A percentile compares a stretch with the other conserved stretches of the same genome.
These are phyloP conservation scores for Paraphoma chrysanthemicola DNA, from an alignment of 2,329 filamentous ascomycete species.

Conservation along the genomic window DNA sequence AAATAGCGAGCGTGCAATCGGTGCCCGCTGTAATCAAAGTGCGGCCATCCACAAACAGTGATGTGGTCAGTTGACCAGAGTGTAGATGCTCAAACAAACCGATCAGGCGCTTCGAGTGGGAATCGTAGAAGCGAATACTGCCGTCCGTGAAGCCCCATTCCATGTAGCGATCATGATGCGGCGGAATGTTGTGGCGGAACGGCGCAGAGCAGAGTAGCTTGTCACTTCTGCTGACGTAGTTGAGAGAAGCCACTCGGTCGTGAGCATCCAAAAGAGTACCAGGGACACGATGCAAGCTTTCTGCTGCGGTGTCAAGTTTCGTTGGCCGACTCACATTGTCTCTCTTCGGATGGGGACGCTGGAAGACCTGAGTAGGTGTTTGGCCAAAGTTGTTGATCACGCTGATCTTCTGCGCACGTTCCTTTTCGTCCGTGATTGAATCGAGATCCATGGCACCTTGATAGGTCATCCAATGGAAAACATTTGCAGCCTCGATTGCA, in stretches of 20 bases:
- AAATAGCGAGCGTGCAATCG: slow-evolving; percentile 89
- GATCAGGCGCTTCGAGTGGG: slow-evolving; percentile 80
- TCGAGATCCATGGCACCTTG: slow-evolving; percentile 93
- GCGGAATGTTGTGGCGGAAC: slow-evolving; percentile 86
- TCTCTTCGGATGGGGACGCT: slow-evolving; percentile 76
- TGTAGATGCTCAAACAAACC: slow-evolving; percentile 95
- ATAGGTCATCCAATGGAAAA: slow-evolving; percentile 96
- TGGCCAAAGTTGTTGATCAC: slow-evolving; percentile 99
- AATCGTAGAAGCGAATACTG: slow-evolving; percentile 87
- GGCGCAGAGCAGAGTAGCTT: slow-evolving; percentile 83
- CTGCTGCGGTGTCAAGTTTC: slow-evolving; percentile 78
- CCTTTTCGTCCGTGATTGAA: slow-evolving; percentile 84
- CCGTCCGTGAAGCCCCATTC: slow-evolving; percentile 97
- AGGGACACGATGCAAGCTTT: slow-evolving; percentile 77
- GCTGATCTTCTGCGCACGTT: slow-evolving; percentile 86
- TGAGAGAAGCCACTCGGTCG: slow-evolving; percentile 80
- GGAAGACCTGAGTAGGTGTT: slow-evolving; percentile 94
- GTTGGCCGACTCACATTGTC: slow-evolving; percentile 71
- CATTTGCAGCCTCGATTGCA: slow-evolving; percentile 88
- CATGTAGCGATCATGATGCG: slow-evolving; percentile 85
- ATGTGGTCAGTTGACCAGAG: slow-evolving; percentile 84
- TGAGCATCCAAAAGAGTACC: slow-evolving; percentile 77
- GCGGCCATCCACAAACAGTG: slow-evolving; percentile 85
- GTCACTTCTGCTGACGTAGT: slow-evolving; percentile 80
- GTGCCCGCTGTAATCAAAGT: slow-evolving; percentile 91